phyloP scores from a whole-genome alignment of 202 grass and related monocot species.

The Miscanthus sacchariflorus region DNA sequence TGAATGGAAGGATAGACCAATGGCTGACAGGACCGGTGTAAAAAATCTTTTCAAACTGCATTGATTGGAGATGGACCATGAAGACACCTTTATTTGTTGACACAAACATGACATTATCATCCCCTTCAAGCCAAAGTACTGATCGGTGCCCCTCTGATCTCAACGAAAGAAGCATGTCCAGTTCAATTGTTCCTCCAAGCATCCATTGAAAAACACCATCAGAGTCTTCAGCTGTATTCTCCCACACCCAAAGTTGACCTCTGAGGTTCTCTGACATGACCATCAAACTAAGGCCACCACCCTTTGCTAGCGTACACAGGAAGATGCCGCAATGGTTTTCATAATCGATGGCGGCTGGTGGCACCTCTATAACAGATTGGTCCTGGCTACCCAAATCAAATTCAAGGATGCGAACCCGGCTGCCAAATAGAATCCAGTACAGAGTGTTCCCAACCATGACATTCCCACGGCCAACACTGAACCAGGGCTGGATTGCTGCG shows the following conservation, averaged over 20 bases:
- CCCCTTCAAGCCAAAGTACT: no score
- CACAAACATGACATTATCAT: not conserved
- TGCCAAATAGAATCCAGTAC: not conserved
- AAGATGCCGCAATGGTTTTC: not conserved
- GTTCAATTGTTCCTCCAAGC: not conserved
- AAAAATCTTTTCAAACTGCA: not conserved
- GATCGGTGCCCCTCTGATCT: no score
- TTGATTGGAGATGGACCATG: not conserved
- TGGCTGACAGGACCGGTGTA: not conserved
- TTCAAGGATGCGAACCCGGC: not conserved
- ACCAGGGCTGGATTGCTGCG: rapidly evolving
- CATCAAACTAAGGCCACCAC: not conserved
- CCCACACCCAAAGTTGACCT: not conserved
- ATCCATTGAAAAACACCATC: not conserved
- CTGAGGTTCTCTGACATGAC: not conserved
- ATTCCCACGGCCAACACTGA: not conserved
- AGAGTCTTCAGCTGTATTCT: not conserved
- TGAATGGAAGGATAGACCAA: no score
- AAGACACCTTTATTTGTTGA: not conserved
- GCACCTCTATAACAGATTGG: not conserved
- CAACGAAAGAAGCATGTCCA: not conserved
- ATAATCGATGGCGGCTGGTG: not conserved
- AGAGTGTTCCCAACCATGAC: not conserved
- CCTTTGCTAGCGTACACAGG: not conserved
- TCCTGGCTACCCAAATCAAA: not conserved